phyloP scores from a whole-genome alignment of 2,329 filamentous ascomycete species.

The Leptographium lundbergii region DNA sequence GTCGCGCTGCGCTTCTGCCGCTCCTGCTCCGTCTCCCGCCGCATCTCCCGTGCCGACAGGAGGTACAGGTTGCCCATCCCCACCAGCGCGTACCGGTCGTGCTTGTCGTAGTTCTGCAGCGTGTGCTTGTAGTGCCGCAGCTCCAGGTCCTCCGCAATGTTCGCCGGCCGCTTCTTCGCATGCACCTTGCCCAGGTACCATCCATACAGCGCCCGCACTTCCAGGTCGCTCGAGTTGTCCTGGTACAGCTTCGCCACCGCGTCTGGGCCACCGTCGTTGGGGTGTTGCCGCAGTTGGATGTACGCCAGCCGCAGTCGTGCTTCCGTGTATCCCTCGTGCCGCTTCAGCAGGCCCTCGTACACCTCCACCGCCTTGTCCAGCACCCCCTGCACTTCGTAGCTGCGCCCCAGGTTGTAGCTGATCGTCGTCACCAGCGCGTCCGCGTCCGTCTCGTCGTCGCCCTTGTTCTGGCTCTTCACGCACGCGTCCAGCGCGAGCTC shows the following conservation, averaged over 20 bases:
- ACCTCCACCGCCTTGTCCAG: slow-evolving; percentile 75
- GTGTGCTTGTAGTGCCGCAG: slow-evolving; percentile 95
- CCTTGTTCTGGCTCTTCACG: slow-evolving; percentile 64
- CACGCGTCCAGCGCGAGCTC: slow-evolving; percentile 85
- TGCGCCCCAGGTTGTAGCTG: slow-evolving; percentile 89
- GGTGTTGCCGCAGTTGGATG: slow-evolving; percentile 69
- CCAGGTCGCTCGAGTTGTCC: slow-evolving; percentile 70
- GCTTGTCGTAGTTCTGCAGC: slow-evolving; percentile 86
- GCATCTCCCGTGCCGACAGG: slow-evolving; percentile 83
- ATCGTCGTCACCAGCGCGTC: slow-evolving; percentile 92
- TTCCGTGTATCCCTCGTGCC: slow-evolving; percentile 86
- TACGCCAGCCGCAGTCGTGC: slow-evolving; percentile 81
- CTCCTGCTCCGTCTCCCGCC: slow-evolving; percentile 75
- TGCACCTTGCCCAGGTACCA: slow-evolving; percentile 81
- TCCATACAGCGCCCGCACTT: slow-evolving; percentile 84
- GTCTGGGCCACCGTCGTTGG: slow-evolving; percentile 76
- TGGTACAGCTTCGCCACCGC: slow-evolving; percentile 77
- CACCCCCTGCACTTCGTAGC: slow-evolving; percentile 76
- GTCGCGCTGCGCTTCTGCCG: slow-evolving; percentile 80
- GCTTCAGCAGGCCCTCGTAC: slow-evolving; percentile 73
- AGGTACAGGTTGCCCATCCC: slow-evolving; percentile 95
- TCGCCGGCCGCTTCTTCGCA: slow-evolving; percentile 67
- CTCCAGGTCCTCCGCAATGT: slow-evolving; percentile 80
- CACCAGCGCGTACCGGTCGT: slow-evolving; percentile 90
- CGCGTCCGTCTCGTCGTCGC: slow-evolving; percentile 56